phyloP scores from a whole-genome alignment of 169 alveolate genomes.

The Prorocentrum cordatum region DNA sequence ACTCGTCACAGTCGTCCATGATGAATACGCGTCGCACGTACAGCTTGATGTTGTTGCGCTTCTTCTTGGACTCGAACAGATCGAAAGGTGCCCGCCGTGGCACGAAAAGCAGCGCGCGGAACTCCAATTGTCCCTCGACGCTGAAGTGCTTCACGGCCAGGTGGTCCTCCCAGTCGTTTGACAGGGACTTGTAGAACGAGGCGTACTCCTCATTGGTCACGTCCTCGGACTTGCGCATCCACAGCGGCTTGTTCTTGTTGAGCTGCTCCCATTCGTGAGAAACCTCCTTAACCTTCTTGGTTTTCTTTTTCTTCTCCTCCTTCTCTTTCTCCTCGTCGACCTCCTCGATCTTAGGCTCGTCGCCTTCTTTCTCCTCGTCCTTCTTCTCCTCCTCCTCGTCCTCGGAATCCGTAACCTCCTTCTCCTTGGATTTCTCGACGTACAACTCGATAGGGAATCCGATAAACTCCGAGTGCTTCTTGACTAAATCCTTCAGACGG shows the following conservation, averaged over 20 bases:
- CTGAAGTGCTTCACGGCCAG: no score
- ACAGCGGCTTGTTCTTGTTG: conserved; percentile 96
- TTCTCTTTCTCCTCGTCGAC: conserved; percentile 78
- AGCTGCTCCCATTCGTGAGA: conserved; percentile 94
- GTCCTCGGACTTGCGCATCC: no score
- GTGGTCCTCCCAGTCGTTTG: no score
- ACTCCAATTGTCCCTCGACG: conserved; percentile 98
- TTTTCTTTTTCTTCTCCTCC: conserved; percentile 89
- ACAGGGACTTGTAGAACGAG: no score
- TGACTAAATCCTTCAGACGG: conserved; percentile 95
- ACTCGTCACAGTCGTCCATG: conserved; percentile 99
- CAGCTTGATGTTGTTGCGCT: no score
- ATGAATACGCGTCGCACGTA: no score
- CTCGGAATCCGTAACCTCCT: conserved; percentile 95
- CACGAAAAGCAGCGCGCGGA: conserved; percentile 95
- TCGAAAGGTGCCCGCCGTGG: conserved; percentile 99
- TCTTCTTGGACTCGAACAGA: no score
- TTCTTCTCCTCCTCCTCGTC: conserved; percentile 87
- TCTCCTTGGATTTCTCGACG: no score
- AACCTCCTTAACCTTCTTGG: conserved; percentile 95
- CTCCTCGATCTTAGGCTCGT: conserved; percentile 78
- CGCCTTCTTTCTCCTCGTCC: conserved; percentile 77
- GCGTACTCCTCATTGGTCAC: no score
- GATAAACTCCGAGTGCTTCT: conserved; percentile 98
- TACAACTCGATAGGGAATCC: conserved; percentile 96